Percentiles rank a stretch among this genome's conserved stretches.
phyloP scores from a whole-genome alignment of 331 rosid species.

The Malus hybrid region DNA sequence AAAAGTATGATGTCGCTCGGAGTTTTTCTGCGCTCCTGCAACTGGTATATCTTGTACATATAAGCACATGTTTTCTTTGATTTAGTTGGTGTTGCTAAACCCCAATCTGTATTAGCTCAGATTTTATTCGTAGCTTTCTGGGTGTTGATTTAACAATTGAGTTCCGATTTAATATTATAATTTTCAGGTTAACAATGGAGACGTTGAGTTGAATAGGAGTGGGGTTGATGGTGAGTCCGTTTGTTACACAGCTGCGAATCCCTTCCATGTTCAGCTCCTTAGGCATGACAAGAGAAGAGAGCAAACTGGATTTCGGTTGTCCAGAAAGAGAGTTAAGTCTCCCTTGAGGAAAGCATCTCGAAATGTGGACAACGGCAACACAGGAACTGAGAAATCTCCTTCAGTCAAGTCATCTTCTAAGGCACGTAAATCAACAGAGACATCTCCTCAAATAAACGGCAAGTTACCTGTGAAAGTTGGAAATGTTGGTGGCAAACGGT shows the following conservation, averaged over 20 bases:
- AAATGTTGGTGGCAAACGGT: conserved; percentile 33
- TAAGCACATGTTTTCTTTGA: not conserved
- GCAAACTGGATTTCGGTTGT: conserved; percentile 14
- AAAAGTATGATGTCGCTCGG: conserved; percentile 66
- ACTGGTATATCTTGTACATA: conserved; percentile 45
- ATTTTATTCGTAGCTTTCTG: no score
- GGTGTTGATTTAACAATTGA: not conserved
- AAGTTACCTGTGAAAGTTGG: conserved; percentile 50
- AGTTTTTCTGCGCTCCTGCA: conserved; percentile 91
- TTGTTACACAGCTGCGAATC: conserved; percentile 51
- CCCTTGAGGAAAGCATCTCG: conserved; percentile 28
- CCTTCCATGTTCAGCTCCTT: conserved; percentile 64
- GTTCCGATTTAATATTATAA: not conserved
- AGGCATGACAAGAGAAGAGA: conserved; percentile 27
- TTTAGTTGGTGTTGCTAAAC: not conserved
- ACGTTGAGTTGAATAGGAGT: conserved; percentile 48
- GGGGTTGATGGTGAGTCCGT: conserved; percentile 34
- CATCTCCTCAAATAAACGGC: conserved; percentile 32
- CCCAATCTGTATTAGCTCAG: not conserved
- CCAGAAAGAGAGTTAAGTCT: conserved; percentile 56
- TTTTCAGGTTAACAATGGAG: conserved; percentile 84
- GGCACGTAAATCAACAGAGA: conserved; percentile 16
- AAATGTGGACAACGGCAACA: conserved; percentile 25
- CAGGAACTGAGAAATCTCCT: conserved; percentile 27
- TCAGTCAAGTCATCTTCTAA: conserved; percentile 17